Base-by-base conservation (phyloP, 2,329 filamentous ascomycete genomes). In the Pseudocercospora crystallina region DNA sequence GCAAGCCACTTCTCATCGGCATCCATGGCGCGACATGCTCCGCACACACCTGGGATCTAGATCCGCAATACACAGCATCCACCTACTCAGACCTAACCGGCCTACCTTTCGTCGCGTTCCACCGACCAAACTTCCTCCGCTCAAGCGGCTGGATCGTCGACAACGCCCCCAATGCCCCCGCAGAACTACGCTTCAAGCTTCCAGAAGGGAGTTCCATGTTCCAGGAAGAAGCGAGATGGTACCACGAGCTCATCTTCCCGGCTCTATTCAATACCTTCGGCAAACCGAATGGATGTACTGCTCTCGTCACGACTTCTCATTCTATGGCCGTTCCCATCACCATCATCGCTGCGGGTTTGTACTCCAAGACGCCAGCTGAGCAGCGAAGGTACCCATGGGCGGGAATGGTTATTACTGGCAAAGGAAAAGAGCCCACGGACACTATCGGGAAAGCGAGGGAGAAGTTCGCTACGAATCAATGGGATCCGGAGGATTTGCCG, bases 101-200 rank as follows among this genome's bases (percentile, higher is more conserved):
- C 11, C 26, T 52, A 8, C 43, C 49, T 17, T 39, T 47, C 15
- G 39, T 47, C 8, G 43, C 49, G 3, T 43, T 43, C 20, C 33
- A 51, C 30, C 49, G 43, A 8, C 49, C 43, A 9, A 47, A 52
- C 20, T 41, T 39, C 29, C 12, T 51, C 11, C 32, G 40, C 4
- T 40, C 41, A 15, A 51, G 48, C 13, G 48, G 48, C 13, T 51
- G 48, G 48, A 26, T 45, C 4, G 29, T 48, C 9, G 45, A 48
- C 12, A 38, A 39, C 12, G 5, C 45, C 3, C 15, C 37, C 4
- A 26, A 42, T 31, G 37, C 40, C 5, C 45, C 45, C 8, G 9
- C 8, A 8, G 31, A 38, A 4, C 37, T 35, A n/a, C 35, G 37
- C 5, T 44, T 32, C 26, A 20, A 44, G n/a, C 10, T 35, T 5